Conservation (phyloP, 176 grass and related monocot genomes). For the Oryza meridionalis region DNA sequence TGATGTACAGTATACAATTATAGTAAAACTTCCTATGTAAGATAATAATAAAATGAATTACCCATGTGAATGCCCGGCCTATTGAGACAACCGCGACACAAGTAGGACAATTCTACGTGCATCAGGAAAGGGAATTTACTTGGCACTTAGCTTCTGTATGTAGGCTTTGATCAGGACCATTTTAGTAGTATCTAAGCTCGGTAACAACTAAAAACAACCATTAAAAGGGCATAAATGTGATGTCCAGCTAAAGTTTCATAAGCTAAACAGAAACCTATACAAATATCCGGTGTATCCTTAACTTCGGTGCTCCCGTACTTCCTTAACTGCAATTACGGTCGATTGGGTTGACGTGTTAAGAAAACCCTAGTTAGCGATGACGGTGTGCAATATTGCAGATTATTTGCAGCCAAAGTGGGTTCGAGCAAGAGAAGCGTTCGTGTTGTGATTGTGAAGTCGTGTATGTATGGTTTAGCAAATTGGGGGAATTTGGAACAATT, state of each 20-base stretch:
- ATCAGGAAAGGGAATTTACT: not conserved
- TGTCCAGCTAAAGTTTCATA: not conserved
- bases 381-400: not conserved
- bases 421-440: not conserved
- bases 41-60: not conserved
- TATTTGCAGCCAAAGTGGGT: not conserved
- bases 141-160: too few relatives aligned
- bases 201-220: conserved; percentile 26
- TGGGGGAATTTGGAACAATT: too few relatives aligned
- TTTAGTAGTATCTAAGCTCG: not conserved
- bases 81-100: not conserved
- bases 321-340: not conserved
- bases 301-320: not conserved
- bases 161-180: not conserved
- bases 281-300: not conserved
- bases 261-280: not conserved
- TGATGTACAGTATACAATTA: not conserved
- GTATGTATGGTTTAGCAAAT: too few relatives aligned
- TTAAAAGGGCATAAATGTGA: conserved; percentile 43
- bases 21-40: not conserved
- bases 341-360: not conserved
- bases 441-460: too few relatives aligned
- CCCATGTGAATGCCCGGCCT: not conserved
- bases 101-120: not conserved
- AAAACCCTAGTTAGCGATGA: not conserved